Base-by-base conservation (phyloP, 495 filamentous ascomycete species). In the Usnea hakonensis region DNA sequence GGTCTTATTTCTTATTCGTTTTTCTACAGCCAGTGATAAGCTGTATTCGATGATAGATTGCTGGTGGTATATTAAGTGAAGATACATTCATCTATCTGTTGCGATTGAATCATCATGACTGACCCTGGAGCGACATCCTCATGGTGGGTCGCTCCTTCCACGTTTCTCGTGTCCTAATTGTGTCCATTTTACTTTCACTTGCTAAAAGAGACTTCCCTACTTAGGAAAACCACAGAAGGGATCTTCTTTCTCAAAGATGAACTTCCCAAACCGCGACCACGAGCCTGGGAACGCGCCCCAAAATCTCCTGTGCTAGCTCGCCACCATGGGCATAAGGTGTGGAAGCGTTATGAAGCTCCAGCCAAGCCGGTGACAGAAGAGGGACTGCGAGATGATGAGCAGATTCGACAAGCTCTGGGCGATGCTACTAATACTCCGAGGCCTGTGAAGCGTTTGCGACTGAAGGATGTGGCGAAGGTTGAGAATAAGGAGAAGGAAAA, bases 271-370 rank as follows among this genome's bases (percentile, higher is more conserved):
- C 64, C 55, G 50, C 70, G 61, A 44, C 79, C 70, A 62, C 83
- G 68, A 73, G 71, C 75, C 73, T 78, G 72, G 81, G 85, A 74
- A 74, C 77, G 72, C 75, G 81, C 71, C 76, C 83, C 79, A 68
- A 81, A 75, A 71, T 86, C 70, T 64, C 80, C 77, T 61, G 80
- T 77, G 57, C 66, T 71, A 53, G 63, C 71, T 32, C 77, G 73
- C 26, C 68, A 73, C 32, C 76, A 75, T 55, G 72, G 78, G 7
- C 76, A 75, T 37, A 82, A 81, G 55, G 65, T 83, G 53, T 83
- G 80, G 80, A 83, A 83, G 64, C 76, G 80, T 50, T 75, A 55
- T 76, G 69, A 73, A 57, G 60, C 73, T 46, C 69, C 68, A 1
- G 52, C 57, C 38, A 57, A 69, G 23, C 68, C 70, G 48, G 36